Percentiles rank a stretch among this genome's conserved stretches.
Evolutionary conservation across 768 basidiomycete species (phyloP).

Genomic region (Gloeopeniophorella convolvens): DNA sequence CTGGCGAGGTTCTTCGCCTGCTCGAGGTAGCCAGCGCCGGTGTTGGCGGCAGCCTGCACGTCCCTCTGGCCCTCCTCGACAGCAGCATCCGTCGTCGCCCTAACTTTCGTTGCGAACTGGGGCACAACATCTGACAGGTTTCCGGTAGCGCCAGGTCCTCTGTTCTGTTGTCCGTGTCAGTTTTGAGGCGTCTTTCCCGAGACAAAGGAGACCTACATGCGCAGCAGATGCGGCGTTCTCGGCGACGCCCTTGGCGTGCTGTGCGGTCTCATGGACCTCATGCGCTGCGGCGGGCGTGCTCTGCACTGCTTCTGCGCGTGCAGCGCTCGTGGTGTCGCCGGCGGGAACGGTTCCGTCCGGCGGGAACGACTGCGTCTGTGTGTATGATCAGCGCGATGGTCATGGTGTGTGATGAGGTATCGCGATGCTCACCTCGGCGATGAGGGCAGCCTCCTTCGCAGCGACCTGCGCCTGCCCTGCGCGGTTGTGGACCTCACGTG

Average conservation of each 20-base stretch:
- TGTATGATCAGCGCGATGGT: background rate
- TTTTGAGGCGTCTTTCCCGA: background rate
- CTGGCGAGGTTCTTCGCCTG: constrained; percentile 46
- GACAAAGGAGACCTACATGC: constrained; percentile 32
- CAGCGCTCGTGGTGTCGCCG: constrained; percentile 45
- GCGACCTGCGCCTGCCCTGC: constrained; percentile 4
- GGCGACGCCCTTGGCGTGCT: constrained; percentile 40
- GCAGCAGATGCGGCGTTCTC: constrained; percentile 46
- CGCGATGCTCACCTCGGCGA: background rate
- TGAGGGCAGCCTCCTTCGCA: constrained; percentile 10
- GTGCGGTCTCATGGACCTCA: constrained; percentile 43
- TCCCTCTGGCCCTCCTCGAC: constrained; percentile 50
- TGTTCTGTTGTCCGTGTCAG: background rate
- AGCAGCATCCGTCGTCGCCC: constrained; percentile 42
- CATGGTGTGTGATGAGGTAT: background rate
- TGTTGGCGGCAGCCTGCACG: constrained; percentile 40
- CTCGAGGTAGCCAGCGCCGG: constrained; percentile 44
- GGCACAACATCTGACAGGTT: constrained; percentile 22
- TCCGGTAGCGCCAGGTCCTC: constrained; percentile 10
- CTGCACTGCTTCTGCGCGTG: constrained; percentile 43
- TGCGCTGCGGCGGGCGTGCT: constrained; percentile 35
- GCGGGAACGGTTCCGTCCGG: background rate
- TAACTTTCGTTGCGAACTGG: constrained; percentile 26
- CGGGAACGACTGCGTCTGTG: constrained; percentile 1
- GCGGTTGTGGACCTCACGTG: constrained; percentile 2